These are phyloP conservation scores for Linum trigynum DNA, from an alignment of 345 rosid genomes.

Conservation along the genomic window DNA sequence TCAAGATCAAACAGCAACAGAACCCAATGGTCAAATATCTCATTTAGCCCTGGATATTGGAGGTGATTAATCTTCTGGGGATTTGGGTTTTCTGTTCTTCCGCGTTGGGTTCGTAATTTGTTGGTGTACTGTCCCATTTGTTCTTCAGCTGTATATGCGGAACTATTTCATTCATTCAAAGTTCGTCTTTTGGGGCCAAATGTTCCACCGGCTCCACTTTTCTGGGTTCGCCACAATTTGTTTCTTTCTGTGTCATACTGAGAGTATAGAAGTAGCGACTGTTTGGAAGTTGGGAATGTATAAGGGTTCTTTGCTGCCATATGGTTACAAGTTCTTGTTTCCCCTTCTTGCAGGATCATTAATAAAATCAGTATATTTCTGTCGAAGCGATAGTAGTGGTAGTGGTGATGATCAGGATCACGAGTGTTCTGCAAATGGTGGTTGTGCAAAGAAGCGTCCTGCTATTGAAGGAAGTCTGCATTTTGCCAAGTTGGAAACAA, in stretches of 20 bases:
- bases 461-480: conserved; percentile 53
- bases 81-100: background rate
- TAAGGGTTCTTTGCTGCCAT: too few species aligned
- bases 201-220: too few species aligned
- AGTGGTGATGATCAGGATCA: conserved; percentile 18
- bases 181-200: too few species aligned
- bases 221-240: background rate
- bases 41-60: conserved; percentile 13
- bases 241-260: background rate
- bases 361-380: conserved; percentile 75
- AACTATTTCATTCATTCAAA: too few species aligned
- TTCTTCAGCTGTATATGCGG: background rate
- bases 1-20: background rate
- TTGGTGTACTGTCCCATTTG: background rate
- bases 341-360: conserved; percentile 49
- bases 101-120: too few species aligned
- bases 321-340: background rate
- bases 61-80: background rate
- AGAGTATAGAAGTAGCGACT: background rate
- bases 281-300: background rate
- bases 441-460: conserved; percentile 11
- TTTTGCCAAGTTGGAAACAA: conserved; percentile 80
- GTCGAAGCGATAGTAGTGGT: conserved; percentile 23
- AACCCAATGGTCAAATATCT: conserved; percentile 6
- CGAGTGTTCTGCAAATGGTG: conserved; percentile 22